These are phyloP conservation scores for Coelastrella sp. DNA, from an alignment of 139 green algal species.

Conservation along the genomic window DNA sequence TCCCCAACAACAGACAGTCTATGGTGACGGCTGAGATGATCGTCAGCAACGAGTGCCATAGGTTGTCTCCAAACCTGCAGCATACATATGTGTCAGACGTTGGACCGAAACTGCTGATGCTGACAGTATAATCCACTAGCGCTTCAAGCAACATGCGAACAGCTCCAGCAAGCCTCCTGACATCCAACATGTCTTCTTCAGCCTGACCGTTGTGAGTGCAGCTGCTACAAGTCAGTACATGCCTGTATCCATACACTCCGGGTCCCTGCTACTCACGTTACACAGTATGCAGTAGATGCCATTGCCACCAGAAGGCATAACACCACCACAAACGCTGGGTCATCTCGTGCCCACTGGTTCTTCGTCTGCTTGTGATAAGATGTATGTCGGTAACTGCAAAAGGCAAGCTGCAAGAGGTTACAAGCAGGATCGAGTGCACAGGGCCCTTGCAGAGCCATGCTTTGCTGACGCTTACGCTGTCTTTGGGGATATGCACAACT, in stretches of 20 bases:
- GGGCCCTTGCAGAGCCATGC: no score
- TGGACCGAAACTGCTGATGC: no score
- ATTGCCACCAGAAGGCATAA: conserved; percentile 75
- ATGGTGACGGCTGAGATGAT: conserved; percentile 79
- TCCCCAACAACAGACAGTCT: conserved; percentile 90
- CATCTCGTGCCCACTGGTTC: conserved; percentile 96
- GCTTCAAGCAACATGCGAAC: no score
- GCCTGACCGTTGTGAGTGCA: no score
- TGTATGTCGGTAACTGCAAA: conserved; percentile 91
- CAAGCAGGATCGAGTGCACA: no score
- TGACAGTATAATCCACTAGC: no score
- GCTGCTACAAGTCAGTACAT: no score
- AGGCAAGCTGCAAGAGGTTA: neutral
- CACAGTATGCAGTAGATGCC: conserved; percentile 83
- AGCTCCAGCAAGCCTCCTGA: no score
- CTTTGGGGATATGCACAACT: conserved; percentile 92
- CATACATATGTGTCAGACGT: no score
- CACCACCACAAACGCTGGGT: conserved; percentile 96
- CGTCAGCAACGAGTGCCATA: conserved; percentile 68
- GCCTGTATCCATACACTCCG: no score
- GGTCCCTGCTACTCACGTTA: conserved; percentile 63
- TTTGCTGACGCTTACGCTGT: conserved; percentile 89
- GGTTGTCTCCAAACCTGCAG: conserved; percentile 78
- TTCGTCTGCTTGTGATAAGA: conserved; percentile 99
- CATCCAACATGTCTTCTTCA: no score